These are phyloP conservation scores for Aspergillus pseudoterreus DNA, from an alignment of 2,329 filamentous ascomycete species.

Conservation along the genomic window DNA sequence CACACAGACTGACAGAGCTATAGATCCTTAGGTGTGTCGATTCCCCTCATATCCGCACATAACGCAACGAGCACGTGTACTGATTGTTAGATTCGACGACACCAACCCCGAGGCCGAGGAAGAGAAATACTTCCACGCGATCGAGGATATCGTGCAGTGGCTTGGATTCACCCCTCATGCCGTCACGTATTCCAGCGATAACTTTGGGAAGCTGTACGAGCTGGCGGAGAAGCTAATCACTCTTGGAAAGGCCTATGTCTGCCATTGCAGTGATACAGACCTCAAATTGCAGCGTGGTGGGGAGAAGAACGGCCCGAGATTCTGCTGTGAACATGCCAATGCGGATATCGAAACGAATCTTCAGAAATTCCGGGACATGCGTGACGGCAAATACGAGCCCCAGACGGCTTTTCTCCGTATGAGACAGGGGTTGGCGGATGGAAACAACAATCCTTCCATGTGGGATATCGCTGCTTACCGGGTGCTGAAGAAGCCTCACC, in stretches of 20 bases:
- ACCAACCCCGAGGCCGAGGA: conserved; percentile 94
- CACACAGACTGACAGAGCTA: conserved; percentile 2
- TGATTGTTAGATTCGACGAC: conserved; percentile 81
- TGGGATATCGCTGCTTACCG: conserved; percentile 94
- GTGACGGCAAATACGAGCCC: conserved; percentile 83
- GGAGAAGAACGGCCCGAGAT: conserved; percentile 62
- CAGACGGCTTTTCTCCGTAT: conserved; percentile 82
- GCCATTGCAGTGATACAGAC: conserved; percentile 75
- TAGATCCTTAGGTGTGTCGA: conserved; percentile 11
- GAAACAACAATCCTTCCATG: conserved; percentile 83
- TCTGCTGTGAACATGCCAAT: conserved; percentile 54
- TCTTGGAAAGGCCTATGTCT: conserved; percentile 71
- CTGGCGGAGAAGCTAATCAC: conserved; percentile 80
- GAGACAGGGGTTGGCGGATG: conserved; percentile 71
- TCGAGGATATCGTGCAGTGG: conserved; percentile 84
- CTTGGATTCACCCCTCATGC: conserved; percentile 72
- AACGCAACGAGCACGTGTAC: conserved; percentile 38
- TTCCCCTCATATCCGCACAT: background rate
- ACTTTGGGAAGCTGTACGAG: conserved; percentile 84
- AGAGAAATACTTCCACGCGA: conserved; percentile 83
- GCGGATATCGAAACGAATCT: conserved; percentile 21
- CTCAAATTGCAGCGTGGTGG: conserved; percentile 81
- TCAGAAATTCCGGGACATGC: conserved; percentile 81
- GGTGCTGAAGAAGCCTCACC: conserved; percentile 57
- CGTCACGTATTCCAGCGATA: conserved; percentile 85